A percentile compares a stretch with the other conserved stretches of the same genome.
phyloP scores from a whole-genome alignment of 1,139 yeast genomes.

The Eremothecium cymbalariae region DNA sequence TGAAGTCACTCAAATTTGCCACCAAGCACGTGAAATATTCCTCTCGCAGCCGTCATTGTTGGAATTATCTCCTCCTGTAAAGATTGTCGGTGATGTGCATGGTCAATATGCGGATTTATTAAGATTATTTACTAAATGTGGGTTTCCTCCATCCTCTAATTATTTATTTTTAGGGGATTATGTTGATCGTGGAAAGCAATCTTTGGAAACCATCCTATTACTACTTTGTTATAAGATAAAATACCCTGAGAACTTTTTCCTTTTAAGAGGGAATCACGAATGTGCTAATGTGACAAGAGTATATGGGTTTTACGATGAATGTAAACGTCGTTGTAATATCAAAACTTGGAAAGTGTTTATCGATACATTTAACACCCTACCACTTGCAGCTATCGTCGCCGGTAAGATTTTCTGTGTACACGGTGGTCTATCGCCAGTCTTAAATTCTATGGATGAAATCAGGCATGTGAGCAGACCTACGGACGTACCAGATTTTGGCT shows the following conservation, averaged over 20 bases:
- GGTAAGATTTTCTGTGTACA: conserved; percentile 96
- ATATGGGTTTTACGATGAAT: conserved; percentile 94
- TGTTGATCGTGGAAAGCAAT: conserved; percentile 94
- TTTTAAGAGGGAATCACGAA: conserved; percentile 91
- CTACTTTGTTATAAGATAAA: conserved; percentile 87
- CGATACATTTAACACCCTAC: conserved; percentile 89
- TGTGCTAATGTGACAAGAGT: conserved; percentile 94
- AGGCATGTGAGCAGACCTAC: conserved; percentile 89
- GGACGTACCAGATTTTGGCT: conserved; percentile 93
- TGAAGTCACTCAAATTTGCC: conserved; percentile 80
- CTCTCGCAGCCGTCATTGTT: conserved; percentile 80
- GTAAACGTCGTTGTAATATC: conserved; percentile 85
- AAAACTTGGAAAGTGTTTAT: conserved; percentile 91
- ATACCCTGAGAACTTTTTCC: conserved; percentile 90
- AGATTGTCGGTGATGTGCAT: conserved; percentile 95
- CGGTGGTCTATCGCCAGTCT: conserved; percentile 90
- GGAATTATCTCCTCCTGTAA: conserved; percentile 90
- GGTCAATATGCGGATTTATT: conserved; percentile 92
- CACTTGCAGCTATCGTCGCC: conserved; percentile 92
- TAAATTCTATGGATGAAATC: conserved; percentile 86
- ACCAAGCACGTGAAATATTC: conserved; percentile 80
- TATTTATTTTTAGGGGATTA: conserved; percentile 91
- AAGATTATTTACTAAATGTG: conserved; percentile 88
- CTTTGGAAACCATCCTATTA: conserved; percentile 79
- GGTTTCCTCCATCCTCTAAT: conserved; percentile 94